These are phyloP conservation scores for Plasmodium adleri DNA, from an alignment of 169 alveolate genomes.

Conservation along the genomic window DNA sequence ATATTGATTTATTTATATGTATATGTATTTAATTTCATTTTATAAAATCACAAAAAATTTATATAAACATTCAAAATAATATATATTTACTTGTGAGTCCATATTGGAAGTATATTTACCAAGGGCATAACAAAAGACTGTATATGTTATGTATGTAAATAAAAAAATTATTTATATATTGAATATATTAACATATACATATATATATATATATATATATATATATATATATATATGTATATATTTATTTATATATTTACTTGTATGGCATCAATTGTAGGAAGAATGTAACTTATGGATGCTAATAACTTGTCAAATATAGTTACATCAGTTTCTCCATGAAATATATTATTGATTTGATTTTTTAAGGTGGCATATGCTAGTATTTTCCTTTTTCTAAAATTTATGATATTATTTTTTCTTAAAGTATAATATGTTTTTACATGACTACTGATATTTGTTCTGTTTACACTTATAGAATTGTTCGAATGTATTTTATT, in stretches of 20 bases:
- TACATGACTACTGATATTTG: background rate
- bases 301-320: conserved; percentile 45
- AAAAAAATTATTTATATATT: background rate
- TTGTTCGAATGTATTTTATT: conserved; percentile 2
- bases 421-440: conserved; percentile 22
- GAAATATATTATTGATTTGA: conserved; percentile 32
- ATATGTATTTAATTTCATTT: background rate
- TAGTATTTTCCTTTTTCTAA: conserved; percentile 3
- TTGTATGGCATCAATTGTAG: conserved; percentile 70
- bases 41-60: background rate
- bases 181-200: too few relatives aligned
- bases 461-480: background rate
- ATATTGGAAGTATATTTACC: conserved; percentile 42
- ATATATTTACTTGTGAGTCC: conserved; percentile 58
- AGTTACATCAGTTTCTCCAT: conserved; percentile 68
- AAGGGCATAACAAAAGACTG: conserved; percentile 73
- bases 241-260: conserved; percentile 2
- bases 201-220: background rate
- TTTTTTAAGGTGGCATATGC: conserved; percentile 16
- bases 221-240: background rate
- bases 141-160: conserved; percentile 4
- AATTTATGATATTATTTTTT: conserved; percentile 9
- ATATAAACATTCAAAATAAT: conserved; percentile 11
- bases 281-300: conserved; percentile 49
- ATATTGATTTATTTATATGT: too few relatives aligned